Evolutionary conservation across 371 early-diverging fungal species (phyloP).

Genomic region (Mucor plumbeus): DNA sequence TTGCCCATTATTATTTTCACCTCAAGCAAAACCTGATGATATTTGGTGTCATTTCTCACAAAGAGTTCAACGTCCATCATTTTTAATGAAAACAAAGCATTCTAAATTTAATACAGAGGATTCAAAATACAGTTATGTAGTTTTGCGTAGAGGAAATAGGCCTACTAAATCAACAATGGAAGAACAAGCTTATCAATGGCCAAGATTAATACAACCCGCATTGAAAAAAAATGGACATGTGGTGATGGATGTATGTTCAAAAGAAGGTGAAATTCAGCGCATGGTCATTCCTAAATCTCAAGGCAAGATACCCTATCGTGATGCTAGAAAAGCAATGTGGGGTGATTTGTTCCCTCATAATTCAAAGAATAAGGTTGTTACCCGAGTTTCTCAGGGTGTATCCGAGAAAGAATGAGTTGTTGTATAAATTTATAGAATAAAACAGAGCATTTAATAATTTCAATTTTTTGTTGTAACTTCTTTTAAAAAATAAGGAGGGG

Average conservation of each 20-base stretch:
- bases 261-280: slow-evolving; percentile 66
- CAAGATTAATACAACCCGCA: slow-evolving; percentile 74
- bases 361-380: slow-evolving; percentile 62
- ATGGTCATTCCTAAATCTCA: slow-evolving; percentile 78
- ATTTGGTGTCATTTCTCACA: slow-evolving; percentile 91
- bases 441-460: too few relatives aligned
- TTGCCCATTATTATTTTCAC: slow-evolving; percentile 69
- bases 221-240: slow-evolving; percentile 82
- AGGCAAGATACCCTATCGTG: slow-evolving; percentile 75
- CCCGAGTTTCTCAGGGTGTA: slow-evolving; percentile 28
- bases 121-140: slow-evolving; percentile 79
- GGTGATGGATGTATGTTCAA: slow-evolving; percentile 72
- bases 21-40: slow-evolving; percentile 46
- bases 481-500: too few relatives aligned
- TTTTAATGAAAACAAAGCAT: slow-evolving; percentile 79
- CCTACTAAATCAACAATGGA: slow-evolving; percentile 48
- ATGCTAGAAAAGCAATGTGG: slow-evolving; percentile 82
- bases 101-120: slow-evolving; percentile 75
- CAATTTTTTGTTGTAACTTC: too few relatives aligned
- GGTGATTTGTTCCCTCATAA: slow-evolving; percentile 83
- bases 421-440: too few relatives aligned
- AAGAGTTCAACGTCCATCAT: slow-evolving; percentile 72
- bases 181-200: slow-evolving; percentile 67
- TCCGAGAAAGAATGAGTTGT: background rate
- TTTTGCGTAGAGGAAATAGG: slow-evolving; percentile 72